Evolutionary conservation across 768 basidiomycete genomes (phyloP), one percentile per base, ranked within the genome.

Genomic region (Lentinula lateritia): DNA sequence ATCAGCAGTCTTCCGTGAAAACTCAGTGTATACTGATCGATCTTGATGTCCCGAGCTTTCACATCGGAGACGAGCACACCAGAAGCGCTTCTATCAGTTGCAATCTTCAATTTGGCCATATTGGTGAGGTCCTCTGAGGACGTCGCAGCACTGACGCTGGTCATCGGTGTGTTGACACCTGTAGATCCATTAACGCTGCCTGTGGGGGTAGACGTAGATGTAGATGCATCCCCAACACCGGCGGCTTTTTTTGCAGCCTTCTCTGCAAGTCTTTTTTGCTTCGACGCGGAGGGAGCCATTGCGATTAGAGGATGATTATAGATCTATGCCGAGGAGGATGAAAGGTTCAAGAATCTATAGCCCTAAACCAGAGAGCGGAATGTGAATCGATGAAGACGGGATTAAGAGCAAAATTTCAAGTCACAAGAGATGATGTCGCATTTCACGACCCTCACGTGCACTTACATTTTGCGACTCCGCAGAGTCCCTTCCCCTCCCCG

Each of bases 11-110:
- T 84, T 23, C 97, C 97, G 69, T 99, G 97, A 84, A 98, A 99
- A 2, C 95, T 97, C 39, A 99, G 84, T 0, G 95, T 97, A 74
- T 87, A 99, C 23, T 88, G 82, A 70, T 97, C 94, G 68, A 98
- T 95, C 78, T 98, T 98, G 83, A 99, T 90, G 79, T 99, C 97
- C 60, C 97, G 89, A 54, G 89, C 85, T 74, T 98, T 95, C 50
- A 82, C 73, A 75, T 99, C 97, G 15, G 95, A 97, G 50, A 94
- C 88, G 32, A 98, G 82, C 18, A 98, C 95, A 61, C 97, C 97
- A 28, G 90, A 82, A 16, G 94, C 89, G 68, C 90, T 92, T 87
- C 92, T 85, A 70, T 98, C 95, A 0, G 95, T 97, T 0, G 91
- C 94, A 36, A 97, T 70, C 66, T 83, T 87, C 61, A 98, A 81